phyloP scores from a whole-genome alignment of 805 yeast genomes.

The Pichia heedii region DNA sequence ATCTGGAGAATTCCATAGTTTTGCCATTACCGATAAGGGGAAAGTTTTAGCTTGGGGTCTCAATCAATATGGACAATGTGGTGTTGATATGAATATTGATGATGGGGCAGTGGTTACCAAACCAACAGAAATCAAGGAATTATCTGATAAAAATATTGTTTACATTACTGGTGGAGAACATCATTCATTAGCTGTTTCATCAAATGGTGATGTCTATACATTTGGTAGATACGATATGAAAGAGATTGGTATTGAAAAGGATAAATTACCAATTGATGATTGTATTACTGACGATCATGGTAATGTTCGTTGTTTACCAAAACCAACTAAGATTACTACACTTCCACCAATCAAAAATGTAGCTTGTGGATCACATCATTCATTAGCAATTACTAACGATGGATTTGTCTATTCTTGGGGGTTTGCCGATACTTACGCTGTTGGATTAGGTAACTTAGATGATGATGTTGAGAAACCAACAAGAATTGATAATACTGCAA shows the following conservation, averaged over 20 bases:
- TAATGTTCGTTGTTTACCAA: constrained; percentile 74
- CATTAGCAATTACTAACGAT: constrained; percentile 72
- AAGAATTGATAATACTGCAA: constrained; percentile 88
- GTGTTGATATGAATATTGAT: constrained; percentile 63
- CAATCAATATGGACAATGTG: constrained; percentile 96
- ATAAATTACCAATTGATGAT: constrained; percentile 53
- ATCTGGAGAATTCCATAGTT: constrained; percentile 92
- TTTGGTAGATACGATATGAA: constrained; percentile 94
- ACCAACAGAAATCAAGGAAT: constrained; percentile 66
- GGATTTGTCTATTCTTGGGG: constrained; percentile 96
- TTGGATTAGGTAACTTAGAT: constrained; percentile 82
- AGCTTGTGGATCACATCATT: constrained; percentile 88
- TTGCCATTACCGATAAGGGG: constrained; percentile 73
- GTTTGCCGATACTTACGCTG: constrained; percentile 92
- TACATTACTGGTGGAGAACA: constrained; percentile 90
- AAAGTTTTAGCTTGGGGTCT: constrained; percentile 87
- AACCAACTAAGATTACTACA: constrained; percentile 59
- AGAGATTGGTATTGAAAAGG: constrained; percentile 73
- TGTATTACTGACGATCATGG: constrained; percentile 75
- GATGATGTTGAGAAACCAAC: constrained; percentile 85
- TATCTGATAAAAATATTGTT: constrained; percentile 49
- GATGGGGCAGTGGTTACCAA: constrained; percentile 75
- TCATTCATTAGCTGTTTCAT: constrained; percentile 71
- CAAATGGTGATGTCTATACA: constrained; percentile 63
- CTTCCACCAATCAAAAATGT: constrained; percentile 51